Percentiles rank a stretch among this genome's conserved stretches.
phyloP scores from a whole-genome alignment of 352 stramenopile genomes.

The Phytopythium mirpurense region DNA sequence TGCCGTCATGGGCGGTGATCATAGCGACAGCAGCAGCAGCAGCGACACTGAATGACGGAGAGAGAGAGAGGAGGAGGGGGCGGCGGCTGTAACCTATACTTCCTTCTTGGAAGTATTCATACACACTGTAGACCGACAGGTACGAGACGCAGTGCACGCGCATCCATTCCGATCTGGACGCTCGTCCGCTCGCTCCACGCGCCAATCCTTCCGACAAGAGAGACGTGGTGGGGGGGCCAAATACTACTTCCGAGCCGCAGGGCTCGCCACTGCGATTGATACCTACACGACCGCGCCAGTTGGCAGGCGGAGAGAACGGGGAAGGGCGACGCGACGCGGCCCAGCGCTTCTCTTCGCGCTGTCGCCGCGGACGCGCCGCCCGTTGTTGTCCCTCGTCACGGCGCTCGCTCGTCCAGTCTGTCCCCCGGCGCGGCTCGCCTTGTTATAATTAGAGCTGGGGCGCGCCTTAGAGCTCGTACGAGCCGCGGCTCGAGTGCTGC shows the following conservation, averaged over 20 bases:
- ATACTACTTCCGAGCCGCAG: not conserved
- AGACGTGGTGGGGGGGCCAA: too few species aligned
- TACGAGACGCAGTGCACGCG: not conserved
- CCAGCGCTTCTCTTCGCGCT: conserved; percentile 7
- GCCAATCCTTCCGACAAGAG: too few species aligned
- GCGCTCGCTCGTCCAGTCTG: too few species aligned
- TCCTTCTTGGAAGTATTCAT: too few species aligned
- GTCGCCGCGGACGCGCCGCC: not conserved
- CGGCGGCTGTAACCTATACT: too few species aligned
- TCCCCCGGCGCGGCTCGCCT: not conserved
- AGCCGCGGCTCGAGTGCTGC: conserved; percentile 60
- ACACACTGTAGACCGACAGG: not conserved
- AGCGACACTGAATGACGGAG: too few species aligned
- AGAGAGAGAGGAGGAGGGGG: conserved; percentile 5
- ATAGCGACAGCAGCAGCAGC: conserved; percentile 8
- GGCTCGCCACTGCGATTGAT: not conserved
- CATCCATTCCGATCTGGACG: conserved; percentile 2
- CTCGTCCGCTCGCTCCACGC: not conserved
- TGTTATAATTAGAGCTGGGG: conserved; percentile 2
- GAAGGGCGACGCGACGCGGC: too few species aligned
- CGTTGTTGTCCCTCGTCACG: not conserved
- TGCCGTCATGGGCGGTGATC: conserved; percentile 11
- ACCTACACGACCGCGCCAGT: not conserved
- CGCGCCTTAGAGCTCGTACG: conserved; percentile 63
- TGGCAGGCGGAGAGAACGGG: too few species aligned